These are phyloP conservation scores for Suillus weaverae DNA, from an alignment of 768 basidiomycete species.

Conservation along the genomic window DNA sequence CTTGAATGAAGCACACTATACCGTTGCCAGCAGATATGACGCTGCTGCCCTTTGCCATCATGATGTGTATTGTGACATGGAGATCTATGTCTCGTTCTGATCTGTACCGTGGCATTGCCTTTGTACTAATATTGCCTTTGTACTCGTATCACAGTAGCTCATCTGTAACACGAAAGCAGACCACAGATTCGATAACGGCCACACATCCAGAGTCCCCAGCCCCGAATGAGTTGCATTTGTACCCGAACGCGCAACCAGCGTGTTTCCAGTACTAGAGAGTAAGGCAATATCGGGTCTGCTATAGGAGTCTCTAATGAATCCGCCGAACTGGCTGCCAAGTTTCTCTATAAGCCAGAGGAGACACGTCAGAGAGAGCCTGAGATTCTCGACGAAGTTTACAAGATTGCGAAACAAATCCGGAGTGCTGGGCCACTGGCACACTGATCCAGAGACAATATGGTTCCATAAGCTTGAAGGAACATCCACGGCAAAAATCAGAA, in stretches of 20 bases:
- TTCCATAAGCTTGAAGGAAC: neutral
- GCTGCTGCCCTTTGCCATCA: too few species aligned
- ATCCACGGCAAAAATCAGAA: neutral
- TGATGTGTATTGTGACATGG: too few species aligned
- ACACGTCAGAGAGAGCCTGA: neutral
- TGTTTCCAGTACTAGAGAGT: neutral
- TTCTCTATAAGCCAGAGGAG: neutral
- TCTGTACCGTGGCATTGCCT: too few species aligned
- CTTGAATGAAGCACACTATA: too few species aligned
- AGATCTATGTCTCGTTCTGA: too few species aligned
- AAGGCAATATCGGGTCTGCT: neutral
- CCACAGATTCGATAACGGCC: too few species aligned
- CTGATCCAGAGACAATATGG: neutral
- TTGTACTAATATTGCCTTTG: too few species aligned
- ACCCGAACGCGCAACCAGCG: conserved; percentile 7
- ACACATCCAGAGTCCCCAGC: too few species aligned
- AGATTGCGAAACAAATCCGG: neutral
- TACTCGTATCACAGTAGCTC: too few species aligned
- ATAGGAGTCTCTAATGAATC: neutral
- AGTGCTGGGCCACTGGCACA: neutral
- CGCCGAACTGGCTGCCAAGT: neutral
- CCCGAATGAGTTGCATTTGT: neutral
- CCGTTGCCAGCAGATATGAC: too few species aligned
- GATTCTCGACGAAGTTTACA: neutral
- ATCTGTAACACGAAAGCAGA: too few species aligned